Percentiles rank a stretch among this genome's conserved stretches.
Conservation (phyloP, 148 eudicot species). For the Vaccinium myrtillus region DNA sequence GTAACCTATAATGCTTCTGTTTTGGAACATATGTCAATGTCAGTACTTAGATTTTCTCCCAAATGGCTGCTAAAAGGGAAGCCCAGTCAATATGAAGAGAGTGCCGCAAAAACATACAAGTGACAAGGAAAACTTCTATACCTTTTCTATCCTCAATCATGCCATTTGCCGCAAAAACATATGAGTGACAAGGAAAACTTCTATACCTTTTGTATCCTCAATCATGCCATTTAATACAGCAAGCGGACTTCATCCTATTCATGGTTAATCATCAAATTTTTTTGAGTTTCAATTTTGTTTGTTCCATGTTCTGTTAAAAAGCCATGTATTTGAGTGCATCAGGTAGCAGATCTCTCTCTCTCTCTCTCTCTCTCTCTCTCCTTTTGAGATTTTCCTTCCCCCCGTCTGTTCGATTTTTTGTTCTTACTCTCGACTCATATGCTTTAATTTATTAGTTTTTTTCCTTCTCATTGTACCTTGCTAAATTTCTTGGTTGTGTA, state of each 20-base stretch:
- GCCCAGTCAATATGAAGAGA: not conserved
- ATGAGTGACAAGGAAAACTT: not conserved
- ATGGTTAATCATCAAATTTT: not conserved
- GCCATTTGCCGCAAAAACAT: not conserved
- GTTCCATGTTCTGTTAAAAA: not conserved
- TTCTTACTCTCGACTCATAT: not conserved
- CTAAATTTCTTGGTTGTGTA: conserved; percentile 7
- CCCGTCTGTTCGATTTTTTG: not conserved
- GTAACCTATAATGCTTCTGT: not conserved
- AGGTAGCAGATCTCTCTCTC: not conserved
- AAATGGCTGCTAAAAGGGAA: not conserved
- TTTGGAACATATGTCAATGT: not conserved
- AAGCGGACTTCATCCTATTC: not conserved
- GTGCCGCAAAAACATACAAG: not conserved
- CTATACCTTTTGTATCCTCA: not conserved
- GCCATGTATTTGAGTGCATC: not conserved
- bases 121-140: not conserved
- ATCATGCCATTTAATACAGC: not conserved
- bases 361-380: not conserved
- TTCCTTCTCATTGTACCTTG: not conserved
- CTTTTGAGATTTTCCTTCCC: not conserved
- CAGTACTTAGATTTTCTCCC: not conserved
- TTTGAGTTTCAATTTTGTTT: not conserved
- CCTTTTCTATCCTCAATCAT: not conserved
- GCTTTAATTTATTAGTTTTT: not conserved